phyloP scores from a whole-genome alignment of 805 yeast species.

The Aciculoconidium aculeatum region DNA sequence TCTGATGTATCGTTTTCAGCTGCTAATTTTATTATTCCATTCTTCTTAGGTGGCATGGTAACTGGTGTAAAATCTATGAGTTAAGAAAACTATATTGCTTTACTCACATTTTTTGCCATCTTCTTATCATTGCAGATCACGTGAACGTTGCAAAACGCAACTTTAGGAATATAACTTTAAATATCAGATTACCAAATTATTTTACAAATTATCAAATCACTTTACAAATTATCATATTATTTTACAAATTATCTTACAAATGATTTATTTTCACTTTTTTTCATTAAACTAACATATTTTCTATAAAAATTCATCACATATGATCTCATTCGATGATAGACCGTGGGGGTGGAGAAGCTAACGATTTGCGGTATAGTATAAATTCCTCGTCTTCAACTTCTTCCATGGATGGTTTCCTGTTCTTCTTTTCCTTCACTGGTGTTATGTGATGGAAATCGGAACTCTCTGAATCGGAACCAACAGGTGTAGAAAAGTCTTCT shows the following conservation, averaged over 20 bases:
- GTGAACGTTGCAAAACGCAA: too few species aligned
- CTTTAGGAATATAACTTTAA: too few species aligned
- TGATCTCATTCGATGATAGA: constrained; percentile 4
- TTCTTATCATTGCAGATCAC: too few species aligned
- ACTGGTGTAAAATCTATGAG: too few species aligned
- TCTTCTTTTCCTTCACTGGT: constrained; percentile 4
- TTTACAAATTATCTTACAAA: too few species aligned
- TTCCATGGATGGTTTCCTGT: constrained; percentile 15
- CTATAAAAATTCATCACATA: background rate
- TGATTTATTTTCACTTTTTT: background rate
- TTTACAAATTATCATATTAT: too few species aligned
- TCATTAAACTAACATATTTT: constrained; percentile 1
- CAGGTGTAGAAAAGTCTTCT: background rate
- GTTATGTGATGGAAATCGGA: constrained; percentile 1
- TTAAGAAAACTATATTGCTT: too few species aligned
- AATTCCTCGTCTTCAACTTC: constrained; percentile 30
- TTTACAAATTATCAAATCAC: too few species aligned
- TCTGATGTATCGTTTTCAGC: constrained; percentile 4
- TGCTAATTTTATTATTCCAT: constrained; percentile 1
- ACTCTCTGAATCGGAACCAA: constrained; percentile 4
- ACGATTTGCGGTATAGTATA: constrained; percentile 15
- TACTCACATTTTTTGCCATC: too few species aligned
- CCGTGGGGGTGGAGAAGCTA: constrained; percentile 6
- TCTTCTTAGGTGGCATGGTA: constrained; percentile 3
- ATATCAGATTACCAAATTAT: too few species aligned